These are phyloP conservation scores for Acer yangbiense DNA, from an alignment of 345 rosid species.

Conservation along the genomic window DNA sequence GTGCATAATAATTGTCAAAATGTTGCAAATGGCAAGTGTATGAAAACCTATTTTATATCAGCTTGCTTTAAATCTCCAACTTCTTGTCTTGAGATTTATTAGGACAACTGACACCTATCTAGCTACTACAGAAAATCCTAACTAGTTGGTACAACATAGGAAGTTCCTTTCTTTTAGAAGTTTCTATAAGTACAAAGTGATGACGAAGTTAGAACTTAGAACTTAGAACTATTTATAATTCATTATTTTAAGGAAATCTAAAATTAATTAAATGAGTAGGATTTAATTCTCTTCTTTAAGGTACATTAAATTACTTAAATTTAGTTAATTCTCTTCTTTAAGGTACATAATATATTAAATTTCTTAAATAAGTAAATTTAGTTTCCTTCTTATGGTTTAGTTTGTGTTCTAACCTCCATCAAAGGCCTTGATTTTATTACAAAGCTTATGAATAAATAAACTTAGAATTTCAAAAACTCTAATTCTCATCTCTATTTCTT, in stretches of 20 bases:
- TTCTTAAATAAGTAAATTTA: background rate
- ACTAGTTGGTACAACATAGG: conserved; percentile 8
- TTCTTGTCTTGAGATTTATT: background rate
- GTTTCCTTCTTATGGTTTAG: background rate
- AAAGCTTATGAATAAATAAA: no score
- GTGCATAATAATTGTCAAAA: background rate
- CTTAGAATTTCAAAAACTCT: no score
- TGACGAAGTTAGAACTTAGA: background rate
- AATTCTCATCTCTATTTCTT: background rate
- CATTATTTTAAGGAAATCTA: background rate
- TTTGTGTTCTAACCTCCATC: background rate
- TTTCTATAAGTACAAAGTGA: background rate
- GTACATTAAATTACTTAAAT: background rate
- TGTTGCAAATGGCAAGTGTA: background rate
- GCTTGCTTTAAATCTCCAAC: background rate
- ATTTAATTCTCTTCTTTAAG: background rate
- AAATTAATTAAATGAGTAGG: background rate
- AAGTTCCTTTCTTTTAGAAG: background rate
- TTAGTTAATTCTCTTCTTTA: background rate
- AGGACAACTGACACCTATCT: background rate
- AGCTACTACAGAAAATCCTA: background rate
- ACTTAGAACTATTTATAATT: background rate
- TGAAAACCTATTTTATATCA: background rate
- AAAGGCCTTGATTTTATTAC: no score
- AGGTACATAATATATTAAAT: background rate